Conservation (phyloP, 495 filamentous ascomycete genomes). For the Penicillium fimorum region DNA sequence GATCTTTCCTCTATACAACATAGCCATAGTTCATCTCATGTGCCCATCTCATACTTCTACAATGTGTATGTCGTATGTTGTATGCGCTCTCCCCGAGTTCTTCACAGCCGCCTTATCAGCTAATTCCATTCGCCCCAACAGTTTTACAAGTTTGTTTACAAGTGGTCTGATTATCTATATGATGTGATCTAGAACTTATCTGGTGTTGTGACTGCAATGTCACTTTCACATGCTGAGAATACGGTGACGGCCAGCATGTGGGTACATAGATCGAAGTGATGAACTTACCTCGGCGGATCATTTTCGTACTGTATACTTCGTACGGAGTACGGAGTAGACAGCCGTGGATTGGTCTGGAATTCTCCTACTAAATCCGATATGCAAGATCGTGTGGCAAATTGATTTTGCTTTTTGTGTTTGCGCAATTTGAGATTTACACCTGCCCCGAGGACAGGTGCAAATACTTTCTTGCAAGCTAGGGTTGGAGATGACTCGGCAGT, state of each 20-base stretch:
- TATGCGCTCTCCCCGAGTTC: slow-evolving; percentile 11
- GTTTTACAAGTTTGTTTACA: neutral
- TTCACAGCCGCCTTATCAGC: slow-evolving; percentile 4
- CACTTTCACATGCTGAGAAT: slow-evolving; percentile 20
- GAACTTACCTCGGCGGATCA: slow-evolving; percentile 28
- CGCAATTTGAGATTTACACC: neutral
- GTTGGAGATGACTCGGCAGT: neutral
- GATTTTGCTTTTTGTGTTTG: neutral
- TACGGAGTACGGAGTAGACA: neutral
- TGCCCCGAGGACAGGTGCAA: too few species aligned
- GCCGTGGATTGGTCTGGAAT: slow-evolving; percentile 11
- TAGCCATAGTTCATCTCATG: neutral
- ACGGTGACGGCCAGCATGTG: slow-evolving; percentile 18
- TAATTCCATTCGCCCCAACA: slow-evolving; percentile 2
- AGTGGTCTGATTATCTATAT: slow-evolving; percentile 1
- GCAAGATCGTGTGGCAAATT: slow-evolving; percentile 20
- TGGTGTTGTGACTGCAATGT: neutral
- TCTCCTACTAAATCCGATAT: neutral
- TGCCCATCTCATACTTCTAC: neutral
- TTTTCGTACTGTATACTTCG: slow-evolving; percentile 17
- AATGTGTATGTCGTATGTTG: too few species aligned
- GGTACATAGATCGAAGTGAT: slow-evolving; percentile 9
- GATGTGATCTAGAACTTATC: neutral
- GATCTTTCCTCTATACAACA: slow-evolving; percentile 1
- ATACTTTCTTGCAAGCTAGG: too few species aligned